Percentiles rank a stretch among this genome's conserved stretches.
Conservation (phyloP, 768 basidiomycete species). For the Lactarius hatsudake region DNA sequence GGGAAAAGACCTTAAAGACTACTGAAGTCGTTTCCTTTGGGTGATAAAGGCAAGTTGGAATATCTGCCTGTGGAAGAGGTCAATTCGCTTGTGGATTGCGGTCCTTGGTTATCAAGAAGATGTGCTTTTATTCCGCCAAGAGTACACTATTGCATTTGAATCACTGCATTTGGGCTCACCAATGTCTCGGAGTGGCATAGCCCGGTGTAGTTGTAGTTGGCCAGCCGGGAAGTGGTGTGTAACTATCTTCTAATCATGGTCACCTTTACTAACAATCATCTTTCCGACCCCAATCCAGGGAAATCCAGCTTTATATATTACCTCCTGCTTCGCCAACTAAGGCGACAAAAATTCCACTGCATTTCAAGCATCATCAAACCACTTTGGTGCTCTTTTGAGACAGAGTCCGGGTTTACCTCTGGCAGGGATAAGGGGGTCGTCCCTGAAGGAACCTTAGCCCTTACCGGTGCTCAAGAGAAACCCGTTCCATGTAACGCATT, state of each 20-base stretch:
- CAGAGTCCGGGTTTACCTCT: background rate
- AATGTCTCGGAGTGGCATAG: background rate
- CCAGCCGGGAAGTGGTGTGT: background rate
- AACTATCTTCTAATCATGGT: background rate
- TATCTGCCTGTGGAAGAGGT: background rate
- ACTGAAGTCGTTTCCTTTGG: background rate
- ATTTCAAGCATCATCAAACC: background rate
- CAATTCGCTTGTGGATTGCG: background rate
- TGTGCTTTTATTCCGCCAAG: background rate
- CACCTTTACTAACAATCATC: too few species aligned
- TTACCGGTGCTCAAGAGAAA: background rate
- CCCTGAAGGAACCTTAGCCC: background rate
- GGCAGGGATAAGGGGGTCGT: background rate
- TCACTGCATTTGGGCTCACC: background rate
- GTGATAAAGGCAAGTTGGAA: background rate
- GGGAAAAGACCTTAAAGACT: background rate
- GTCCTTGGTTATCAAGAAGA: background rate
- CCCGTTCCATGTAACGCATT: background rate
- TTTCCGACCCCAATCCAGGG: background rate
- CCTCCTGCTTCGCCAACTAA: background rate
- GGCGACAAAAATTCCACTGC: background rate
- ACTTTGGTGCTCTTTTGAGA: background rate
- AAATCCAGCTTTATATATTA: background rate
- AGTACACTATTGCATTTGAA: background rate
- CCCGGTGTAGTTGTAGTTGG: background rate